These are phyloP conservation scores for Globisporangium spiculum DNA, from an alignment of 352 stramenopile genomes.

Conservation along the genomic window DNA sequence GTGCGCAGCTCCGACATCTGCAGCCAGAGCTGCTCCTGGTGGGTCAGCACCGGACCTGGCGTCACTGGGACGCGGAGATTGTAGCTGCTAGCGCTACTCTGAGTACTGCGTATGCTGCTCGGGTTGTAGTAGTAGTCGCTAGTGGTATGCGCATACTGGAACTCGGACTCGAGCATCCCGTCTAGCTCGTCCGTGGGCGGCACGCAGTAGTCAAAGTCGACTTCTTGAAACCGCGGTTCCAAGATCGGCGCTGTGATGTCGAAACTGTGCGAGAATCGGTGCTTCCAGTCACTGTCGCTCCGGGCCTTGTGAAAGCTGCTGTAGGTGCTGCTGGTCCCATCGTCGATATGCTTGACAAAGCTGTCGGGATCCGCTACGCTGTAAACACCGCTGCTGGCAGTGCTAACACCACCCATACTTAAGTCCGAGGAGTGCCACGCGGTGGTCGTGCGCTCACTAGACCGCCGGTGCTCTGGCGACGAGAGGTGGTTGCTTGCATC, in stretches of 20 bases:
- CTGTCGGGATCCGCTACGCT: not conserved
- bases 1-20: slow-evolving; percentile 47
- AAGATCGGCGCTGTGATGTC: slow-evolving; percentile 9
- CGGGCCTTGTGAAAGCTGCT: not conserved
- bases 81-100: too few species aligned
- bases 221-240: not conserved
- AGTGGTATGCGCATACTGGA: not conserved
- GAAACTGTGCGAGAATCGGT: slow-evolving; percentile 13
- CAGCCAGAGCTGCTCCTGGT: slow-evolving; percentile 34
- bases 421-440: slow-evolving; percentile 12
- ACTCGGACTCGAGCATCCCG: slow-evolving; percentile 2
- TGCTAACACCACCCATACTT: not conserved
- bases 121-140: not conserved
- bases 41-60: not conserved
- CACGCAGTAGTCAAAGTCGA: slow-evolving; percentile 1
- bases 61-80: too few species aligned
- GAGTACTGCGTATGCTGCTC: not conserved
- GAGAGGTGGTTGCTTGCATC: not conserved
- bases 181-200: slow-evolving; percentile 8
- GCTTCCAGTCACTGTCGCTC: slow-evolving; percentile 6
- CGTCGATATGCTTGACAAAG: not conserved
- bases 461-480: not conserved
- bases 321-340: not conserved
- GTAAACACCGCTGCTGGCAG: not conserved
- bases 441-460: slow-evolving; percentile 8